Conservation (phyloP, 1,284 basidiomycete genomes). For the Pseudozyma sp. region DNA sequence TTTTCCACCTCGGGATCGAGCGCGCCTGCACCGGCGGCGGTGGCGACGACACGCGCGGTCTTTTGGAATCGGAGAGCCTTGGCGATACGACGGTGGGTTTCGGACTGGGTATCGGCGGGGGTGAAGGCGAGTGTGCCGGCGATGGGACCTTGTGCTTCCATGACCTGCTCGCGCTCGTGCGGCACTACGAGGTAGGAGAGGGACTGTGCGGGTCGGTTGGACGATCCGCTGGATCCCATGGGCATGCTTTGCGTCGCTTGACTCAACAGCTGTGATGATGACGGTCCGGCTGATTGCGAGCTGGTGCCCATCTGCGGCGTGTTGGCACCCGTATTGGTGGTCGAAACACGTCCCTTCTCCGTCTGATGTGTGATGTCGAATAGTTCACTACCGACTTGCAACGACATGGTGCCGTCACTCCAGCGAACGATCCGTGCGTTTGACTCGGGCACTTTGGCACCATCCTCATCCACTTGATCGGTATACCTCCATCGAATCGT, state of each 20-base stretch:
- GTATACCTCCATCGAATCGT: conserved; percentile 90
- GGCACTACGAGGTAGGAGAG: conserved; percentile 85
- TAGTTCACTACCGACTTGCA: conserved; percentile 85
- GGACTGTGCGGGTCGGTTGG: conserved; percentile 43
- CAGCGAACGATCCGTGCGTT: conserved; percentile 88
- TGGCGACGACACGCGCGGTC: conserved; percentile 76
- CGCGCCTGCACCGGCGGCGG: conserved; percentile 45
- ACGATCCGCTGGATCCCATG: conserved; percentile 47
- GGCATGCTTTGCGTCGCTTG: conserved; percentile 50
- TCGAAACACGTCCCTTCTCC: conserved; percentile 47
- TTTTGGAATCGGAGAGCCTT: conserved; percentile 83
- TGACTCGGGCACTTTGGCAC: conserved; percentile 80
- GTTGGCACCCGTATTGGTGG: conserved; percentile 45
- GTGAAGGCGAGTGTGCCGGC: conserved; percentile 85
- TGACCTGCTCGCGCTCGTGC: conserved; percentile 83
- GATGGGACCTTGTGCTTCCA: conserved; percentile 84
- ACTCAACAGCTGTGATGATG: conserved; percentile 30
- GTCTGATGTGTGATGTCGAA: conserved; percentile 77
- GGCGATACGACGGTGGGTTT: conserved; percentile 87
- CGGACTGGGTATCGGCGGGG: conserved; percentile 87
- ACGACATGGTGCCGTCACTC: conserved; percentile 88
- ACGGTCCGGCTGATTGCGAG: conserved; percentile 38
- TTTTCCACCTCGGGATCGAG: conserved; percentile 76
- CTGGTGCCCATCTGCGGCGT: conserved; percentile 34
- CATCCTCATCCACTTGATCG: conserved; percentile 74